These are phyloP conservation scores for Microbotryomycetes sp. DNA, from an alignment of 1,284 basidiomycete species.

Conservation along the genomic window DNA sequence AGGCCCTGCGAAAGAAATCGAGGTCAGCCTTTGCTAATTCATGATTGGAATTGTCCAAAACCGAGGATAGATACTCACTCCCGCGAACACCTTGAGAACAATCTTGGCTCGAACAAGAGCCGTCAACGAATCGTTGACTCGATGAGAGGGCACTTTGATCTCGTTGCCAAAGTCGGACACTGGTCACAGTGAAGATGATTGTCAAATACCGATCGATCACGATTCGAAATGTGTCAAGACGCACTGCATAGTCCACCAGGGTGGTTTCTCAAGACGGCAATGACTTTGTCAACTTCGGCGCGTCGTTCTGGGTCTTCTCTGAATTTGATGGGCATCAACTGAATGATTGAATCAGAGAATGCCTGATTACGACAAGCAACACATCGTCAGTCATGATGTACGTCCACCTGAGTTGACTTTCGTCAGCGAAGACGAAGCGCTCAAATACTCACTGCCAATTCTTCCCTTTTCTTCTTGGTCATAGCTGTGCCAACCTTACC, in stretches of 20 bases:
- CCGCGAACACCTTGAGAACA: constrained; percentile 15
- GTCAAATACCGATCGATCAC: background rate
- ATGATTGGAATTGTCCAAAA: background rate
- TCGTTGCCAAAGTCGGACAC: constrained; percentile 10
- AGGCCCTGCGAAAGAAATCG: constrained; percentile 7
- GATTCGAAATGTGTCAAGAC: background rate
- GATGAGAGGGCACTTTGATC: constrained; percentile 14
- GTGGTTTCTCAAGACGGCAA: background rate
- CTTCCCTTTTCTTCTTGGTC: constrained; percentile 29
- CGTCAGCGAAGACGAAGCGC: background rate
- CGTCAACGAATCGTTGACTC: constrained; percentile 27
- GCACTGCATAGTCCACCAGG: background rate
- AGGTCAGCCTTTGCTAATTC: background rate
- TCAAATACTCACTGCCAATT: constrained; percentile 20
- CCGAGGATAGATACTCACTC: constrained; percentile 6
- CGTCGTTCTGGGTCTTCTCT: constrained; percentile 28
- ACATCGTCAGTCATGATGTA: no score
- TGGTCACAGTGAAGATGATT: background rate
- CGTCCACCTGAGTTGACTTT: no score
- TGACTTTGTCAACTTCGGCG: background rate
- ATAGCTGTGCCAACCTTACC: background rate
- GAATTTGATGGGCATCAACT: constrained; percentile 32
- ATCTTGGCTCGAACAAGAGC: constrained; percentile 28
- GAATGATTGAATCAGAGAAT: constrained; percentile 32
- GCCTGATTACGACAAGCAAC: constrained; percentile 10